Base-by-base conservation (phyloP, 148 eudicot genomes). In the Mesembryanthemum crystallinum region DNA sequence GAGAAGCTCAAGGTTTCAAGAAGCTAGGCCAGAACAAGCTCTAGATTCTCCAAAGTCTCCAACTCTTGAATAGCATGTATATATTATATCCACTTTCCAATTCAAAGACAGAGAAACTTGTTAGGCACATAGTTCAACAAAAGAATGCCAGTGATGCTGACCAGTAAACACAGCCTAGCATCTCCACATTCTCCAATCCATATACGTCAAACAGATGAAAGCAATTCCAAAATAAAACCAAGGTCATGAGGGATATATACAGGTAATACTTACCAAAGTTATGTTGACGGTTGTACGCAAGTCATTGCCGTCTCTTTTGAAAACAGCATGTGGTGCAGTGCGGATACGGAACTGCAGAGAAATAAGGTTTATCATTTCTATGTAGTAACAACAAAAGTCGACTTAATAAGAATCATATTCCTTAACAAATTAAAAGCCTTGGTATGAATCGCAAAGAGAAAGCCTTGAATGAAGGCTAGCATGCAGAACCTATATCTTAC, bases 241-340 rank as follows among this genome's bases (percentile, higher is more conserved):
- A 28, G 3, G 14, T 33, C 28, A 73, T 33, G 21, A 59, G 4
- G 49, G 3, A 30, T 13, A 23, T 51, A 72, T 20, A 49, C 12
- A 47, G 54, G 49, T 63, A 23, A 52, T 49, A 77, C 77, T 87
- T 87, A 94, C 98, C 93, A 94, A 82, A 65, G 97, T 95, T 58
- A 95, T 87, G 18, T 90, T 88, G 64, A 91, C 86, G 80, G 92
- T 87, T 49, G 96, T 81, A 57, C 80, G 96, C 82, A 95, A 83
- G 83, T 95, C 90, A 83, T 92, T 86, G 78, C 92, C 98, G 76
- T 92, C 94, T 82, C 98, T 89, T 65, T 77, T 83, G 83, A 92
- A 92, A 75, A 63, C 82, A 77, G 92, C 97, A 84, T 95, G 98
- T 59, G 94, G 92, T 73, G 98, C 96, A 25, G 97, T 92, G 71